Base-by-base conservation (phyloP, 2,329 filamentous ascomycete genomes). In the Calonectria pauciramosa region DNA sequence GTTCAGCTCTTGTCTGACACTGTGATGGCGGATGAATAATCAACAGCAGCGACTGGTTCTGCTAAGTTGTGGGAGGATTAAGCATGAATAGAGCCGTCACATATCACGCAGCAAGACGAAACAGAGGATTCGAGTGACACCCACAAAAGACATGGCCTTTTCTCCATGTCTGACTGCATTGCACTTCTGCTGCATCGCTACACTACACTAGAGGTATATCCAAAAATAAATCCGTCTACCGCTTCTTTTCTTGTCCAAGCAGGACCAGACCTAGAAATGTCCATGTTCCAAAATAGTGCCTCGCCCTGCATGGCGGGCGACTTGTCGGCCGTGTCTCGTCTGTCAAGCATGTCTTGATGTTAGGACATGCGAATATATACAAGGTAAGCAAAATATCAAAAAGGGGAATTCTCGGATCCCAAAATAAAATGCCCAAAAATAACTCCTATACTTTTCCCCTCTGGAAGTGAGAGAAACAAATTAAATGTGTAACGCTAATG, bases 281-380 rank as follows among this genome's bases (percentile, higher is more conserved):
- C 38, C 56, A 64, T 64, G 47, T n/a, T 54, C 68, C 68, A 70
- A 70, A 60, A 52, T 41, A 41, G 23, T 49, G 41, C 44, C 34
- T 54, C 34, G 34, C 56, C 34, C 34, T 18, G 41, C 26, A 38
- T 32, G 32, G 54, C 34, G 41, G 23, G 26, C 23, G 20, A 32
- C 28, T 47, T 26, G 56, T 70, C 44, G 30, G 68, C 68, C 56
- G 56, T 70, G 34, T 70, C 68, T 70, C 54, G 26, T 47, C 23
- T 34, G 34, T 65, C 10, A 7, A 34, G 14, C 36, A 70, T 64
- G 20, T 14, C 54, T 54, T 16, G 14, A 23, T 16, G 13, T n/a
- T 26, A 30, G 56, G 34, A 7, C 44, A 64, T 63, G 30, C 26
- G 28, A 59, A 70, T 47, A 69, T 49, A 51, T 70, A 52, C 56